These are phyloP conservation scores for Cokeromyces recurvatus DNA, from an alignment of 371 early-diverging fungal genomes.

Conservation along the genomic window DNA sequence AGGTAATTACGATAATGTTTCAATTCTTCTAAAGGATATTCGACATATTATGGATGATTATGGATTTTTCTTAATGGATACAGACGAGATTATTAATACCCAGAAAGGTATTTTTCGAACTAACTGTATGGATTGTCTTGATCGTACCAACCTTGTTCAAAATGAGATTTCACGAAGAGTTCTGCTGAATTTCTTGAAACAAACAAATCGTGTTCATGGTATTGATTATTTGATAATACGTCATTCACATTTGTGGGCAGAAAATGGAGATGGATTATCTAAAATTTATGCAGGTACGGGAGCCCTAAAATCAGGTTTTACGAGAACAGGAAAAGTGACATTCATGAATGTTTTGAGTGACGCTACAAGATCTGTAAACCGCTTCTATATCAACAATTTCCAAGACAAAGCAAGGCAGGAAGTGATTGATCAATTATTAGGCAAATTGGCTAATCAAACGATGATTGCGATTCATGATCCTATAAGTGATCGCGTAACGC, in stretches of 20 bases:
- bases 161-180: slow-evolving; percentile 52
- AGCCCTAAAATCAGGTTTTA: slow-evolving; percentile 91
- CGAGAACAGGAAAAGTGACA: slow-evolving; percentile 86
- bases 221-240: slow-evolving; percentile 26
- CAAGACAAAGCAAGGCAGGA: slow-evolving; percentile 88
- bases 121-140: slow-evolving; percentile 98
- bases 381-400: slow-evolving; percentile 92
- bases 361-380: slow-evolving; percentile 86
- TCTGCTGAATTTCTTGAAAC: slow-evolving; percentile 29
- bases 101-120: slow-evolving; percentile 87
- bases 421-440: slow-evolving; percentile 83
- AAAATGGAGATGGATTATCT: slow-evolving; percentile 94
- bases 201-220: too few species aligned
- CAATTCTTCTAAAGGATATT: slow-evolving; percentile 48
- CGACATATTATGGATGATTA: slow-evolving; percentile 41
- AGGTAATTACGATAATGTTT: slow-evolving; percentile 75
- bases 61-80: slow-evolving; percentile 68
- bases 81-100: slow-evolving; percentile 47
- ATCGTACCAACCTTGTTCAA: slow-evolving; percentile 78
- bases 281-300: slow-evolving; percentile 98
- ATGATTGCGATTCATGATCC: slow-evolving; percentile 58
- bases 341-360: slow-evolving; percentile 84
- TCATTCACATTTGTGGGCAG: slow-evolving; percentile 85
- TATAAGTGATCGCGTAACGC: slow-evolving; percentile 53
- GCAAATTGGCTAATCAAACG: slow-evolving; percentile 53